phyloP scores from a whole-genome alignment of 805 yeast genomes.

The Debaryomyces tyrocola region DNA sequence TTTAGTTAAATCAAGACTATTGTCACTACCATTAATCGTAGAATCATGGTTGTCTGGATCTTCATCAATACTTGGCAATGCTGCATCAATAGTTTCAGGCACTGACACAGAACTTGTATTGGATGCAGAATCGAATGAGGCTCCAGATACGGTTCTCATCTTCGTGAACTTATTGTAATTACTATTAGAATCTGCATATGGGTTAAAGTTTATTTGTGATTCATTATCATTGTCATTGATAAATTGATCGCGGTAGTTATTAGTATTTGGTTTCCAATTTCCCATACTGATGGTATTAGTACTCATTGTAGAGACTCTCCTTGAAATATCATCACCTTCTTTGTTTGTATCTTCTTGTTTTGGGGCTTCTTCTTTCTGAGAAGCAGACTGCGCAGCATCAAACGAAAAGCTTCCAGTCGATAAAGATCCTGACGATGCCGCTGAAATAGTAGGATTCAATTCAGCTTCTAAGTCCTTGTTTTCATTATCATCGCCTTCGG shows the following conservation, averaged over 20 bases:
- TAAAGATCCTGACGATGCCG: slow-evolving; percentile 27
- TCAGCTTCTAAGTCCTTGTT: neutral
- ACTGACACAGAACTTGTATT: slow-evolving; percentile 31
- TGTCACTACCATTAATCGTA: slow-evolving; percentile 2
- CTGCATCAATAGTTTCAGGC: slow-evolving; percentile 41
- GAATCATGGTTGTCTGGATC: slow-evolving; percentile 21
- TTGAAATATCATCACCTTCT: slow-evolving; percentile 12
- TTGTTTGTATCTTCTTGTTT: neutral
- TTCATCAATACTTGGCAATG: slow-evolving; percentile 37
- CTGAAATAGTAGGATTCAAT: slow-evolving; percentile 15
- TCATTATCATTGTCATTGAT: slow-evolving; percentile 45
- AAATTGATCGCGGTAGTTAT: slow-evolving; percentile 47
- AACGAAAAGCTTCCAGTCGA: slow-evolving; percentile 28
- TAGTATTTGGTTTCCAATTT: slow-evolving; percentile 61
- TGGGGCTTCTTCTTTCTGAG: slow-evolving; percentile 1
- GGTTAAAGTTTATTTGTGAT: slow-evolving; percentile 27
- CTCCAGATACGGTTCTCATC: slow-evolving; percentile 17
- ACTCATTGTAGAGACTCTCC: slow-evolving; percentile 37
- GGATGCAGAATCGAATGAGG: slow-evolving; percentile 16
- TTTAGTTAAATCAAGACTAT: slow-evolving; percentile 1
- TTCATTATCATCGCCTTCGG: neutral
- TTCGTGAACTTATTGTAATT: slow-evolving; percentile 36
- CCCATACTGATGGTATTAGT: slow-evolving; percentile 47
- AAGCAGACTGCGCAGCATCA: slow-evolving; percentile 8
- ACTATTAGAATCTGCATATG: slow-evolving; percentile 14